Evolutionary conservation across 2,329 filamentous ascomycete species (phyloP).

Genomic region (Cercospora nicotianae): DNA sequence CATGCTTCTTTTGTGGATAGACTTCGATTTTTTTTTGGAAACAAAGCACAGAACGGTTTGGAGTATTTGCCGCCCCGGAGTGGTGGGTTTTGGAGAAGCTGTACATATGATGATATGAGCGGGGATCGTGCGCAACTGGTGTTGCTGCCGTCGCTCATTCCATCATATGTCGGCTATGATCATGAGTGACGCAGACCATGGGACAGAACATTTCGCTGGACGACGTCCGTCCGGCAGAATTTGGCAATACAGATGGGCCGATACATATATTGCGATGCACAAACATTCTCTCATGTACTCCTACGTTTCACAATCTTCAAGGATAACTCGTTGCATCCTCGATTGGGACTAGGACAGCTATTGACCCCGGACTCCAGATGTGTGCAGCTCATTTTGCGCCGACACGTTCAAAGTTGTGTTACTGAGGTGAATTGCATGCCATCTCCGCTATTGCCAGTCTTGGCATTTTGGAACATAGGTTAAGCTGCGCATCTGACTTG

Average conservation of each 20-base stretch:
- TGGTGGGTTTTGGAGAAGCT: slow-evolving; percentile 13
- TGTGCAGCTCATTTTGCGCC: neutral
- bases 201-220: slow-evolving; percentile 6
- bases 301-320: neutral
- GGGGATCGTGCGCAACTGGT: slow-evolving; percentile 19
- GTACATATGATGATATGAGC: slow-evolving; percentile 1
- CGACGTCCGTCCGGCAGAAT: neutral
- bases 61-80: slow-evolving; percentile 11
- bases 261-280: slow-evolving; percentile 3
- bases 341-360: neutral
- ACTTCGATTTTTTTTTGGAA: slow-evolving; percentile 8
- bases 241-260: slow-evolving; percentile 12
- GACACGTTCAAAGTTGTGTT: neutral
- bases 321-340: neutral
- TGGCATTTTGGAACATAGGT: neutral
- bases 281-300: neutral
- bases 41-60: slow-evolving; percentile 12
- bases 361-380: neutral
- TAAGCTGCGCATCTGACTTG: neutral
- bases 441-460: neutral
- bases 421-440: neutral
- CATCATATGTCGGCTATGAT: slow-evolving; percentile 14
- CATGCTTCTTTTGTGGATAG: slow-evolving; percentile 27
- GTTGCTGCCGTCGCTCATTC: slow-evolving; percentile 19
- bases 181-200: slow-evolving; percentile 18